These are phyloP conservation scores for Leishmania major DNA, from an alignment of 208 protist species.

Conservation along the genomic window DNA sequence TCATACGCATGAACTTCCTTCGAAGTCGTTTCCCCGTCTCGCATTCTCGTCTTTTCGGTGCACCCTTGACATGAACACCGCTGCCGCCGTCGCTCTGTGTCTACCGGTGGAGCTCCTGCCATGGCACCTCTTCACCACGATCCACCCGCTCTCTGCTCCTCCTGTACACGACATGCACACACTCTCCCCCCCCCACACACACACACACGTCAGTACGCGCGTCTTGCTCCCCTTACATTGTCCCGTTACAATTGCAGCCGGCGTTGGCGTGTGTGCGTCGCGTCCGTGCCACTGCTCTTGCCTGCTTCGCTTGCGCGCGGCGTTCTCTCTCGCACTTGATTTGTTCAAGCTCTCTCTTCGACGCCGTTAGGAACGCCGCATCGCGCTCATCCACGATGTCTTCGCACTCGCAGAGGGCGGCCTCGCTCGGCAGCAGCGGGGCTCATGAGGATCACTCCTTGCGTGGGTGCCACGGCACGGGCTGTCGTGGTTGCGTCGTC, in stretches of 20 bases:
- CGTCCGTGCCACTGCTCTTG: no score
- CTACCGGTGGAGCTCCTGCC: neutral
- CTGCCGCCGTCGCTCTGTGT: neutral
- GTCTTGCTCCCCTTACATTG: neutral
- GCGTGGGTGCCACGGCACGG: neutral
- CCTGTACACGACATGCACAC: no score
- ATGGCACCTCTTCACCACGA: neutral
- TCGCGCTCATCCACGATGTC: neutral
- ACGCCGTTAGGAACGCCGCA: neutral
- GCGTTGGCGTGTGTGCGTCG: neutral
- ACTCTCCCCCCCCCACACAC: no score
- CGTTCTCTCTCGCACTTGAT: neutral
- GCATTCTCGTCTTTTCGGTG: neutral
- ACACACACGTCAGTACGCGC: neutral
- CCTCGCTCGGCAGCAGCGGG: neutral
- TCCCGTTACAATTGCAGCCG: neutral
- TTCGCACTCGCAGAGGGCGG: neutral
- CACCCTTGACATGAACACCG: neutral
- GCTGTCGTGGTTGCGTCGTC: constrained; percentile 4
- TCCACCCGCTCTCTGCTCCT: neutral
- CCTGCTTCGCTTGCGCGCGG: no score
- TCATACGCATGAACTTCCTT: neutral
- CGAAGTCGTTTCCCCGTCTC: neutral
- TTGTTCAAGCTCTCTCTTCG: neutral
- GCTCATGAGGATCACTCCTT: neutral